Evolutionary conservation across 148 eudicot genomes (phyloP).

Genomic region (Spergularia marina): DNA sequence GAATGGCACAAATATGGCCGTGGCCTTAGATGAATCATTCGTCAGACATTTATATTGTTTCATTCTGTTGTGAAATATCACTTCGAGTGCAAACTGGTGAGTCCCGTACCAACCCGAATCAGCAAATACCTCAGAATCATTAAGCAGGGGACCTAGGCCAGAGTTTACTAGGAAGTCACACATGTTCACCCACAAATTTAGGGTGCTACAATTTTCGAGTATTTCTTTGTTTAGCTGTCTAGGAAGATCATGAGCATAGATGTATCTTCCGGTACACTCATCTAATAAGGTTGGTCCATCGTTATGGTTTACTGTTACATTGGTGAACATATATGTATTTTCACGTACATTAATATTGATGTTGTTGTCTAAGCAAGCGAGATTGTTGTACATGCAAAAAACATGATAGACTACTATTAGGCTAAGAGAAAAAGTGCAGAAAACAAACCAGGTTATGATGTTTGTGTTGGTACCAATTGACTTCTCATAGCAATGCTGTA

Average conservation of each 20-base stretch:
- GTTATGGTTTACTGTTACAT: too few relatives aligned
- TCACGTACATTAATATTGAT: too few relatives aligned
- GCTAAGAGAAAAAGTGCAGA: background rate
- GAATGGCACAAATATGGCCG: slow-evolving; percentile 61
- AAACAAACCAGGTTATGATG: slow-evolving; percentile 12
- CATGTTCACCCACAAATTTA: slow-evolving; percentile 49
- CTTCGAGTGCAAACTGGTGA: slow-evolving; percentile 53
- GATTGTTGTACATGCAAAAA: background rate
- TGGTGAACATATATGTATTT: too few relatives aligned
- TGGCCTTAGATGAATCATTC: slow-evolving; percentile 53
- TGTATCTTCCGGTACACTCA: slow-evolving; percentile 50
- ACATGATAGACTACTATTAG: background rate
- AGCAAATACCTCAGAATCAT: slow-evolving; percentile 8
- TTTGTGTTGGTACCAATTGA: background rate
- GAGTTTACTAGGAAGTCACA: slow-evolving; percentile 44
- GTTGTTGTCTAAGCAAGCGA: background rate
- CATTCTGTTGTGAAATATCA: slow-evolving; percentile 60
- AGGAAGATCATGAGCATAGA: slow-evolving; percentile 57
- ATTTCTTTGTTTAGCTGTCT: slow-evolving; percentile 45
- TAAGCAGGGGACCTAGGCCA: slow-evolving; percentile 52
- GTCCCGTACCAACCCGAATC: slow-evolving; percentile 47
- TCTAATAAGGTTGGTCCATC: background rate
- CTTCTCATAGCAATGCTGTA: background rate
- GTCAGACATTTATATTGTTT: slow-evolving; percentile 65
- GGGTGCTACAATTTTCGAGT: slow-evolving; percentile 37